Evolutionary conservation across 164 flowering plant species (phyloP).

Genomic region (Warburgia ugandensis): DNA sequence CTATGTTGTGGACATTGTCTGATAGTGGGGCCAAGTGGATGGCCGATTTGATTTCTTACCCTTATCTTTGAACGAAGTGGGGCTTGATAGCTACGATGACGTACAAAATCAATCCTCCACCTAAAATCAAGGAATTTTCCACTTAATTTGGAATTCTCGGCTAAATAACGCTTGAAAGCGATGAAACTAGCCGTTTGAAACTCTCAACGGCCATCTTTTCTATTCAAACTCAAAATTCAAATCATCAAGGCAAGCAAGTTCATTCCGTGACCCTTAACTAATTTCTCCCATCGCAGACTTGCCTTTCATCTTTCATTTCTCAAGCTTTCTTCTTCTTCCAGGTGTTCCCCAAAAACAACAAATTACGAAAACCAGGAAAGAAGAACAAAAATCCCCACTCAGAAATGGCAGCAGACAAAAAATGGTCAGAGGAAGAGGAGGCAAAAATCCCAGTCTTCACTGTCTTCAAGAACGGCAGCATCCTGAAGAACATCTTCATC

Average conservation of each 20-base stretch:
- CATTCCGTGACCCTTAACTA: not conserved
- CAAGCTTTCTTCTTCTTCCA: not conserved
- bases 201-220: not conserved
- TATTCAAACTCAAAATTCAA: not conserved
- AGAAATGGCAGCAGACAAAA: not conserved
- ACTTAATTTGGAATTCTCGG: no score
- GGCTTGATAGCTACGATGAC: no score
- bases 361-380: not conserved
- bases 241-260: not conserved
- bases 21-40: no score
- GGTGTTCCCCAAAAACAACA: not conserved
- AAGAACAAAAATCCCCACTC: not conserved
- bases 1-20: no score
- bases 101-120: no score
- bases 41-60: no score
- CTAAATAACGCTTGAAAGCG: no score
- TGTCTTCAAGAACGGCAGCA: constrained; percentile 63
- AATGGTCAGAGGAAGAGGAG: constrained; percentile 16
- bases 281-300: not conserved
- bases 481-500: constrained; percentile 82
- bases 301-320: not conserved
- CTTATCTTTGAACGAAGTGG: no score
- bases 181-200: constrained; percentile 3
- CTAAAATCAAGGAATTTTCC: no score
- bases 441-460: constrained; percentile 67